Base-by-base conservation (phyloP, 306 rosid genomes). In the Nissolia schottii region DNA sequence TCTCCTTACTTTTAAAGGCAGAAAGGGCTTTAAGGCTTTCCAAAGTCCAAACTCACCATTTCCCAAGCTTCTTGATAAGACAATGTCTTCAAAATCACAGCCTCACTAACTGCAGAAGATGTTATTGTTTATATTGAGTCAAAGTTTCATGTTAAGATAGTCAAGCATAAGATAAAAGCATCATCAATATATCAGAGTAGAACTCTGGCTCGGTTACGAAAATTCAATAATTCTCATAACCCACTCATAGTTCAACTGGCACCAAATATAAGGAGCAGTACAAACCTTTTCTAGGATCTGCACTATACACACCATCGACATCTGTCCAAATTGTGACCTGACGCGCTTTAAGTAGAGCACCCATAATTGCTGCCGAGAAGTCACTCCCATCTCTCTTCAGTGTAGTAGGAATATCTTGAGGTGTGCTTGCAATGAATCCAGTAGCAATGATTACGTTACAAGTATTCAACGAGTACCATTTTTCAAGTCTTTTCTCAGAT, bases 51-150 rank as follows among this genome's bases (percentile, higher is more conserved):
- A 74, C 83, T 91, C 73, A 91, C 99, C 99, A 94, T 94, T 86
- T 94, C 99, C 99, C 99, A 94, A 27, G 99, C 99, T 83, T 94
- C 99, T 78, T 94, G 97, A 81, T 94, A 94, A 70, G 99, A 91
- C 76, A 94, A 82, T 4, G 91, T 87, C 88, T 81, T 84, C 79
- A 94, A 80, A 87, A 94, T 84, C 80, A 94, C 97, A 68, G 97
- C 99, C 82, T 94, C 99, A 14, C 92, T 86, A 82, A 94, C 99
- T 94, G 96, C 85, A 87, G 49, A 75, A 77, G 46, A 80, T 57
- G 71, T 75, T 15, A 67, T 71, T 67, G 80, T 65, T 78, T 62
- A 46, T 50, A 31, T 20, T 77, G 56, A 28, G 45, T 35, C 61
- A 16, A 66, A 57, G 73, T 41, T 49, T 59, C 68, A 43, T 43